Percentiles rank a stretch among this genome's conserved stretches.
phyloP scores from a whole-genome alignment of 2,329 filamentous ascomycete species.

The Pseudocercospora ulei region DNA sequence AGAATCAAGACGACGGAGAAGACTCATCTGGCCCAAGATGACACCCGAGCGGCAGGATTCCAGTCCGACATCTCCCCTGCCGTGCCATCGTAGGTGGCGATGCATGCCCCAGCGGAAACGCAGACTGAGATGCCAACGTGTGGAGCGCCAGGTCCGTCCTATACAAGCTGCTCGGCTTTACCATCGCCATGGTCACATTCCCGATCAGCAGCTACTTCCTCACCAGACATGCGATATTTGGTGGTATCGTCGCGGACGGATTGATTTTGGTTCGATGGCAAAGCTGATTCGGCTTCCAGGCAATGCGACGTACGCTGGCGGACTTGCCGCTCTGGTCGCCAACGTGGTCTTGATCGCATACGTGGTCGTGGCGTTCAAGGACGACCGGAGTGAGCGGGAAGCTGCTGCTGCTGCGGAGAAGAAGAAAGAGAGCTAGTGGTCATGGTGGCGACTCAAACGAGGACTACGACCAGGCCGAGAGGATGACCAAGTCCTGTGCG shows the following conservation, averaged over 20 bases:
- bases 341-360: slow-evolving; percentile 89
- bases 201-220: slow-evolving; percentile 86
- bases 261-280: neutral
- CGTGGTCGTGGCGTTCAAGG: slow-evolving; percentile 79
- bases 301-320: slow-evolving; percentile 80
- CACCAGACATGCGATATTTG: slow-evolving; percentile 65
- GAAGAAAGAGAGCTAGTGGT: slow-evolving; percentile 15
- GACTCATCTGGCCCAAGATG: slow-evolving; percentile 47
- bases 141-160: slow-evolving; percentile 61
- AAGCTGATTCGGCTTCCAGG: slow-evolving; percentile 45
- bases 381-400: slow-evolving; percentile 55
- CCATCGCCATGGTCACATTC: slow-evolving; percentile 76
- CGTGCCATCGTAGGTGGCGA: slow-evolving; percentile 59
- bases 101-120: neutral
- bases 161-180: slow-evolving; percentile 80
- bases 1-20: slow-evolving; percentile 58
- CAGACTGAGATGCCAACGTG: too few relatives aligned
- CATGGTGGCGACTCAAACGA: neutral
- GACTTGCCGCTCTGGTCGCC: slow-evolving; percentile 73
- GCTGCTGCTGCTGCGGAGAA: slow-evolving; percentile 42
- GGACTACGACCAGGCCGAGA: neutral
- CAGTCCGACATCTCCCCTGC: slow-evolving; percentile 70
- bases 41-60: slow-evolving; percentile 22
- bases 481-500: neutral
- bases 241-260: slow-evolving; percentile 47